Percentiles rank a stretch among this genome's conserved stretches.
Conservation (phyloP, 805 yeast species). For the Maudiozyma barnettii region DNA sequence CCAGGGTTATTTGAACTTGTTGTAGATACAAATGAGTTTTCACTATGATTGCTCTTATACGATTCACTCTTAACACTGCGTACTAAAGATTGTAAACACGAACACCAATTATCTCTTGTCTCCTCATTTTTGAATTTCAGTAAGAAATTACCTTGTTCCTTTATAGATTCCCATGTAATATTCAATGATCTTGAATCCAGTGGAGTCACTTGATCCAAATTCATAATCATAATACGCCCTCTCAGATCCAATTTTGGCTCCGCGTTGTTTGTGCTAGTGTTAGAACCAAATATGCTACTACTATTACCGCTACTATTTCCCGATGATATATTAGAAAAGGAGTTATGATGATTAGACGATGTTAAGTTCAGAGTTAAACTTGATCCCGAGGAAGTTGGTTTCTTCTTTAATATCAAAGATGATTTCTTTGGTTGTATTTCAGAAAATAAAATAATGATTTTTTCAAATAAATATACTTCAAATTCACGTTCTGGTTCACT, state of each 20-base stretch:
- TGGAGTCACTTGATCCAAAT: conserved; percentile 41
- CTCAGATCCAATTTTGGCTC: conserved; percentile 48
- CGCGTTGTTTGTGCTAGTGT: conserved; percentile 11
- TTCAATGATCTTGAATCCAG: conserved; percentile 48
- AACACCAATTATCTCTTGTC: conserved; percentile 71
- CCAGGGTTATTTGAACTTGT: conserved; percentile 2
- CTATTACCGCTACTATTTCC: conserved; percentile 1
- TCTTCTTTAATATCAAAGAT: conserved; percentile 34
- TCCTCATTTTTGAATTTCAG: conserved; percentile 81
- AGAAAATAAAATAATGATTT: conserved; percentile 52
- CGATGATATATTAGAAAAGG: neutral
- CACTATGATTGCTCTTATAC: conserved; percentile 21
- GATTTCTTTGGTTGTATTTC: conserved; percentile 45
- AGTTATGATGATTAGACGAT: conserved; percentile 4
- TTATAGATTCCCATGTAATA: conserved; percentile 75
- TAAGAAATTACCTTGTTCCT: conserved; percentile 78
- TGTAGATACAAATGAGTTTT: conserved; percentile 19
- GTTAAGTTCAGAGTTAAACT: conserved; percentile 9
- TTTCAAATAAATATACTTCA: conserved; percentile 81
- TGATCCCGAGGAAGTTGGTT: conserved; percentile 23
- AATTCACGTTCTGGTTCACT: conserved; percentile 74
- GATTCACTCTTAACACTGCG: conserved; percentile 28
- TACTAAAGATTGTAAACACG: conserved; percentile 39
- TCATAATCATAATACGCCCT: conserved; percentile 75
- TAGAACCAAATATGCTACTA: conserved; percentile 4